Evolutionary conservation across 164 flowering plant genomes (phyloP).

Genomic region (Liquidambar formosana): DNA sequence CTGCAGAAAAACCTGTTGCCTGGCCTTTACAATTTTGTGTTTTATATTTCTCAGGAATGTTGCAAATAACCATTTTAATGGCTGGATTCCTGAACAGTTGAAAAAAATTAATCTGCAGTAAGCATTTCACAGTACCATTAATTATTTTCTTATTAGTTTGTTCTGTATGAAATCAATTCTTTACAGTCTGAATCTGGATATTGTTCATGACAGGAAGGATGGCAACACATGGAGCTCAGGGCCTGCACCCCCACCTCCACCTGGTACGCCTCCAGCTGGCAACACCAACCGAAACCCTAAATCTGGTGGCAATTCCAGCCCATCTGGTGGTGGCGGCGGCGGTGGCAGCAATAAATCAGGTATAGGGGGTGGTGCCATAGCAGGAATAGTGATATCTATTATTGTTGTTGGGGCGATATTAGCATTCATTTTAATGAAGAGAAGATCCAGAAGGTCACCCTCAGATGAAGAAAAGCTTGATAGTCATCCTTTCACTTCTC

Average conservation of each 20-base stretch:
- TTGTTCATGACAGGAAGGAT: constrained; percentile 44
- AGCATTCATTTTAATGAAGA: constrained; percentile 75
- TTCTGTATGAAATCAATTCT: not conserved
- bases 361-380: constrained; percentile 74
- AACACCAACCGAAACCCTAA: constrained; percentile 33
- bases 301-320: constrained; percentile 35
- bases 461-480: constrained; percentile 70
- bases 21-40: not conserved
- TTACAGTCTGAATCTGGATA: constrained; percentile 4
- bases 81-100: constrained; percentile 80
- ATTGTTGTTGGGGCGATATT: constrained; percentile 72
- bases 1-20: not conserved
- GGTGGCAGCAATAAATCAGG: constrained; percentile 64
- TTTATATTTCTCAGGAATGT: constrained; percentile 53
- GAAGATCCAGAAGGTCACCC: constrained; percentile 54
- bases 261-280: constrained; percentile 69
- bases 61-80: constrained; percentile 76
- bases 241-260: constrained; percentile 95
- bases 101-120: constrained; percentile 67
- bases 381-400: constrained; percentile 80
- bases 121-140: constrained; percentile 27
- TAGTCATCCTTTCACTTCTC: constrained; percentile 63
- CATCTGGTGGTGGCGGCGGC: constrained; percentile 36
- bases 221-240: constrained; percentile 74
- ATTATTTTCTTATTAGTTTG: not conserved